These are phyloP conservation scores for Diaporthe australafricana DNA, from an alignment of 2,329 filamentous ascomycete genomes.

Conservation along the genomic window DNA sequence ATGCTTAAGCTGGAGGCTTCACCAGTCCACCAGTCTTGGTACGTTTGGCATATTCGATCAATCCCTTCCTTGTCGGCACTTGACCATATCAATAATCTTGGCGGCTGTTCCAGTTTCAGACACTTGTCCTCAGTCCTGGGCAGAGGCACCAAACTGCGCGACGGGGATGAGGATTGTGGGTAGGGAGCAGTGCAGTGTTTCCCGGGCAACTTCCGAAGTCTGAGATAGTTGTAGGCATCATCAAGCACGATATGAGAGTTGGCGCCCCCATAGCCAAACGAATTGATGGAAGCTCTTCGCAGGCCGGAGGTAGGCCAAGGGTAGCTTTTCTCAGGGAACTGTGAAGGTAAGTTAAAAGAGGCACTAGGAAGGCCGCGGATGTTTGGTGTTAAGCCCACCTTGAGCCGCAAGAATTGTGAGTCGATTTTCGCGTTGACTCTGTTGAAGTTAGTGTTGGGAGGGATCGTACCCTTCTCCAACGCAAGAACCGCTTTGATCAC, in stretches of 20 bases:
- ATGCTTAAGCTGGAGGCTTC: neutral
- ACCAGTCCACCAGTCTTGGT: neutral
- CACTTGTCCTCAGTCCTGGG: neutral
- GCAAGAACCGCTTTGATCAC: slow-evolving; percentile 48
- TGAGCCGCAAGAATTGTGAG: slow-evolving; percentile 39
- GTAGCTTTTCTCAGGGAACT: slow-evolving; percentile 32
- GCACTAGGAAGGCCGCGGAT: neutral
- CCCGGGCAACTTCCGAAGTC: neutral
- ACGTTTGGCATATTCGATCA: neutral
- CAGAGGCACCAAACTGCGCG: neutral
- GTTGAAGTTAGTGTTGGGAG: slow-evolving; percentile 41
- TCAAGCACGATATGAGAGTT: slow-evolving; percentile 52
- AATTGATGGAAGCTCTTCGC: slow-evolving; percentile 46
- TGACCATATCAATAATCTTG: neutral
- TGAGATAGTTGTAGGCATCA: slow-evolving; percentile 16
- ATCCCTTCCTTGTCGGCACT: neutral
- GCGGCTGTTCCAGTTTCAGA: neutral
- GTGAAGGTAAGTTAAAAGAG: neutral
- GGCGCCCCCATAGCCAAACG: slow-evolving; percentile 58
- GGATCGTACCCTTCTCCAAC: slow-evolving; percentile 46
- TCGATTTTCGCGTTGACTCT: slow-evolving; percentile 36
- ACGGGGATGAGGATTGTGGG: neutral
- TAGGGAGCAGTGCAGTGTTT: neutral
- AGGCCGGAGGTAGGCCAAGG: neutral
- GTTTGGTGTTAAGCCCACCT: neutral